These are phyloP conservation scores for Periconia digitata DNA, from an alignment of 2,329 filamentous ascomycete species.

Conservation along the genomic window DNA sequence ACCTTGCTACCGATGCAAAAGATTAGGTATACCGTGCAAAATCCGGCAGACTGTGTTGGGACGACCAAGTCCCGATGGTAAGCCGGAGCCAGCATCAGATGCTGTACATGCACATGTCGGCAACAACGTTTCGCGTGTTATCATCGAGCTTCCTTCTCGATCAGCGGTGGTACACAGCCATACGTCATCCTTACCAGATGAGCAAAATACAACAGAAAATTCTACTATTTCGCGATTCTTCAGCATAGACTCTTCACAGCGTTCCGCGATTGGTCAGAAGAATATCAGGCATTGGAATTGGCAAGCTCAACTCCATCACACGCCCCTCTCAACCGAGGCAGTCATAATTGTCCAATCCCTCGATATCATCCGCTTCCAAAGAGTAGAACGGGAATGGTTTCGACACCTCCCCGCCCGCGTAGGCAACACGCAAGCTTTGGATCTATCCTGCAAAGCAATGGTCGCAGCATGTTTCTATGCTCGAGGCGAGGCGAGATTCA, in stretches of 20 bases:
- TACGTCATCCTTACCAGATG: no score
- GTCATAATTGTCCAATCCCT: slow-evolving; percentile 14
- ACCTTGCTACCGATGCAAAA: slow-evolving; percentile 18
- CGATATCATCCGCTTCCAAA: slow-evolving; percentile 14
- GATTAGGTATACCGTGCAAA: slow-evolving; percentile 15
- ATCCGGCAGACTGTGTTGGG: slow-evolving; percentile 17
- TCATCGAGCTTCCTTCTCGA: background rate
- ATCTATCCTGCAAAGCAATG: slow-evolving; percentile 18
- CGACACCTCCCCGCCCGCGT: slow-evolving; percentile 18
- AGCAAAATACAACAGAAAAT: no score
- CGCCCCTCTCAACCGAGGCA: background rate
- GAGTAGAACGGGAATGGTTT: slow-evolving; percentile 19
- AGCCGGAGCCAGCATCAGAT: background rate
- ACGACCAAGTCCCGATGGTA: slow-evolving; percentile 9
- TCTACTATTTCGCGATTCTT: no score
- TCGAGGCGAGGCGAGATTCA: background rate
- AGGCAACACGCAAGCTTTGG: slow-evolving; percentile 15
- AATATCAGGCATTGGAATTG: background rate
- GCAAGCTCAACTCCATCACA: background rate
- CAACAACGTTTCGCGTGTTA: background rate
- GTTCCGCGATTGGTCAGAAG: background rate
- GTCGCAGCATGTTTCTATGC: slow-evolving; percentile 19
- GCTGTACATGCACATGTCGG: background rate
- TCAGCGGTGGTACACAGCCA: background rate
- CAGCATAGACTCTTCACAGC: background rate